A percentile compares a stretch with the other conserved stretches of the same genome.
phyloP scores from a whole-genome alignment of 2,329 filamentous ascomycete species.

The Helicocarpus griseus region DNA sequence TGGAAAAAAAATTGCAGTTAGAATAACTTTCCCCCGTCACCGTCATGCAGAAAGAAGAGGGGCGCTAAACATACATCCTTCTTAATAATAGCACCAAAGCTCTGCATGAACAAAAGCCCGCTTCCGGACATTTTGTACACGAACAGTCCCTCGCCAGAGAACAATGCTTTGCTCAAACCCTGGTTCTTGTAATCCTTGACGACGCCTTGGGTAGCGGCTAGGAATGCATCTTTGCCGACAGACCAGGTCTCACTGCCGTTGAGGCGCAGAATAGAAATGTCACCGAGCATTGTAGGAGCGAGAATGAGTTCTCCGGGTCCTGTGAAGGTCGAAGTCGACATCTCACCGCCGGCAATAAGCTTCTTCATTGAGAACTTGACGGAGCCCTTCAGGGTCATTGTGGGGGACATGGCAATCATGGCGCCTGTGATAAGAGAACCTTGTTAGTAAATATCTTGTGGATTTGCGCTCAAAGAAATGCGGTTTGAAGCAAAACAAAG shows the following conservation, averaged over 20 bases:
- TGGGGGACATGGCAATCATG: conserved; percentile 93
- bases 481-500: not conserved
- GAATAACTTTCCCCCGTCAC: not conserved
- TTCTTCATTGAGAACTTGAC: conserved; percentile 89
- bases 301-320: conserved; percentile 86
- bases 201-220: conserved; percentile 79
- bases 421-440: conserved; percentile 45
- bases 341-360: conserved; percentile 70
- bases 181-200: conserved; percentile 82
- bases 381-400: conserved; percentile 70
- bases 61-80: conserved; percentile 61
- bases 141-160: conserved; percentile 85
- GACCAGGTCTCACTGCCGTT: conserved; percentile 61
- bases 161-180: conserved; percentile 79
- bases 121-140: conserved; percentile 75
- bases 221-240: conserved; percentile 75
- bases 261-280: conserved; percentile 72
- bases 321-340: conserved; percentile 69
- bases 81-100: conserved; percentile 86
- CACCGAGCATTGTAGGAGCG: conserved; percentile 69
- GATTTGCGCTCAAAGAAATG: too few relatives aligned
- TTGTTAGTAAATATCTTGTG: not conserved
- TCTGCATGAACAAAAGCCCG: conserved; percentile 81
- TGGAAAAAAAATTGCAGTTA: conserved; percentile 9
- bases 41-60: not conserved